A percentile compares a stretch with the other conserved stretches of the same genome.
These are phyloP conservation scores for Tolypocladium paradoxum DNA, from an alignment of 2,329 filamentous ascomycete genomes.

Conservation along the genomic window DNA sequence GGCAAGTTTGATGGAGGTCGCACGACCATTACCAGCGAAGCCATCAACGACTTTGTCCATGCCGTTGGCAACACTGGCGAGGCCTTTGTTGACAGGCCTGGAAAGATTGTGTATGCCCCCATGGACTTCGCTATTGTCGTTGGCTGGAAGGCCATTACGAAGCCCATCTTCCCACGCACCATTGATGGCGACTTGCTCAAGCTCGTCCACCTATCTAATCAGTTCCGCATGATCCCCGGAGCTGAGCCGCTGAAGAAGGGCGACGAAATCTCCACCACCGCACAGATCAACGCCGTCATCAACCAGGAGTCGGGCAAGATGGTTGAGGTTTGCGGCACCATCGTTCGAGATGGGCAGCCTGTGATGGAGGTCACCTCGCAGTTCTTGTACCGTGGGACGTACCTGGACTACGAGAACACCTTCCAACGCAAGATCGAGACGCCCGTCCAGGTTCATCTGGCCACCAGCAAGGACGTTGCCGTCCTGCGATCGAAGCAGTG, in stretches of 20 bases:
- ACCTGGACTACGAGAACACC: conserved; percentile 93
- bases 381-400: conserved; percentile 89
- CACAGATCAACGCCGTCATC: conserved; percentile 93
- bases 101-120: conserved; percentile 86
- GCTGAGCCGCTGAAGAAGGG: conserved; percentile 93
- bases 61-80: conserved; percentile 96
- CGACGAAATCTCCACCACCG: conserved; percentile 83
- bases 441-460: conserved; percentile 84
- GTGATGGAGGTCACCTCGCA: conserved; percentile 99
- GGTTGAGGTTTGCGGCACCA: conserved; percentile 98
- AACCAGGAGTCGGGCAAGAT: conserved; percentile 98
- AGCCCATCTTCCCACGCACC: conserved; percentile 93
- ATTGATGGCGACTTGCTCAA: conserved; percentile 96
- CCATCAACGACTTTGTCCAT: conserved; percentile 98
- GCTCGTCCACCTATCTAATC: conserved; percentile 92
- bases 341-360: conserved; percentile 67
- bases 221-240: conserved; percentile 96
- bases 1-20: conserved; percentile 85
- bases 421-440: conserved; percentile 97
- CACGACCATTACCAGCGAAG: conserved; percentile 77
- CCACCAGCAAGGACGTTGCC: conserved; percentile 81
- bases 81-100: conserved; percentile 90
- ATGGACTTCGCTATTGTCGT: conserved; percentile 99
- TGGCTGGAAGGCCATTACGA: conserved; percentile 97
- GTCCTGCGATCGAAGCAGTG: conserved; percentile 94